These are phyloP conservation scores for Gossypium ekmanianum DNA, from an alignment of 345 rosid genomes.

Conservation along the genomic window DNA sequence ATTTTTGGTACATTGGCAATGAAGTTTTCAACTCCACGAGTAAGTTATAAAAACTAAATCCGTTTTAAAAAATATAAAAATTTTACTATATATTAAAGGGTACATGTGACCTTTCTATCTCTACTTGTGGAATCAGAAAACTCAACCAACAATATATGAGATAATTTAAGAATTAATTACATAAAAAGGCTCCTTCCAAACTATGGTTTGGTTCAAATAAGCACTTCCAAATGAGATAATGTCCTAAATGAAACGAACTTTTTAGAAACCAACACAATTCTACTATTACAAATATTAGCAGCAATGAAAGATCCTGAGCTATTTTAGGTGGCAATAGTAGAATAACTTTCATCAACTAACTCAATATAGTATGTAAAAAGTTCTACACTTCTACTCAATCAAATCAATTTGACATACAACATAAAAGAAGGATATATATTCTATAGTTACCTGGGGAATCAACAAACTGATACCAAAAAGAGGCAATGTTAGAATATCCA, in stretches of 20 bases:
- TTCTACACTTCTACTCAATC: background rate
- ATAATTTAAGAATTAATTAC: background rate
- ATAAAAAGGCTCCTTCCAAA: background rate
- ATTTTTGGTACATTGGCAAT: too few relatives aligned
- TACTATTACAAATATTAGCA: background rate
- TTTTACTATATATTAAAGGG: too few relatives aligned
- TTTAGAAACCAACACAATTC: background rate
- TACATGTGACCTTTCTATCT: too few relatives aligned
- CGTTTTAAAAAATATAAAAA: too few relatives aligned
- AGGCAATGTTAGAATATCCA: slow-evolving; percentile 52
- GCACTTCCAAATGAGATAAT: background rate
- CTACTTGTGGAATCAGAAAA: background rate
- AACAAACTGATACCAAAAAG: slow-evolving; percentile 45
- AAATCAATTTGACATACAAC: background rate
- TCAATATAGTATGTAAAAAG: background rate
- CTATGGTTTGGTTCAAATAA: background rate
- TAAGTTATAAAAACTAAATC: too few relatives aligned
- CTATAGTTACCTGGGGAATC: slow-evolving; percentile 73
- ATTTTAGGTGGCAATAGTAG: background rate
- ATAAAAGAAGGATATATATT: background rate
- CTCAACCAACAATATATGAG: background rate
- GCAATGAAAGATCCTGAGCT: background rate
- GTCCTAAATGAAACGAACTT: background rate
- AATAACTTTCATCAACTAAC: background rate
- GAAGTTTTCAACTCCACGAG: too few relatives aligned